phyloP scores from a whole-genome alignment of 1,139 yeast genomes.

The Lodderomyces oxycetoniae region DNA sequence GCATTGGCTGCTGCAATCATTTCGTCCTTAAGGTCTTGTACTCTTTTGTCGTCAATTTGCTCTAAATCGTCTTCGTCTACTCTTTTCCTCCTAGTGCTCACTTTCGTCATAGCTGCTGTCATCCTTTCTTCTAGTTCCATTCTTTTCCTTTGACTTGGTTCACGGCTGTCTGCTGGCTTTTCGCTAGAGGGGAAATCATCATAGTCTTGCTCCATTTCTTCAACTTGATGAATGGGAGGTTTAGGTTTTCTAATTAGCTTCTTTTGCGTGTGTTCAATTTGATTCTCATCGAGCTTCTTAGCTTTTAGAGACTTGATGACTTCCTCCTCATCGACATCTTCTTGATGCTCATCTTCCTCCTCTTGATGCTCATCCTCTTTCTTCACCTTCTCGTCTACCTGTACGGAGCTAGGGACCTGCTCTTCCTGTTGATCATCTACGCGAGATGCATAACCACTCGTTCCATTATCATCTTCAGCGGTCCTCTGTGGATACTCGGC shows the following conservation, averaged over 20 bases:
- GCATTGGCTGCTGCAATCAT: constrained; percentile 92
- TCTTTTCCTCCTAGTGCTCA: constrained; percentile 50
- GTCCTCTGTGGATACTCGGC: constrained; percentile 9
- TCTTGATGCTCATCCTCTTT: too few relatives aligned
- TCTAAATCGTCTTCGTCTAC: constrained; percentile 90
- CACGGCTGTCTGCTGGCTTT: constrained; percentile 6
- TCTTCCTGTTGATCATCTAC: constrained; percentile 21
- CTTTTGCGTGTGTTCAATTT: constrained; percentile 32
- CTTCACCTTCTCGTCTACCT: too few relatives aligned
- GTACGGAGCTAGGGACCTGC: too few relatives aligned
- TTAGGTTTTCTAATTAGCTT: constrained; percentile 34
- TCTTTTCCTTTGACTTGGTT: constrained; percentile 56
- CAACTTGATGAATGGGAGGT: too few relatives aligned
- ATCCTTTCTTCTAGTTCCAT: constrained; percentile 76
- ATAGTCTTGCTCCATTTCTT: constrained; percentile 5
- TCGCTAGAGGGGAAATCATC: constrained; percentile 5
- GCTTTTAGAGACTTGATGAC: constrained; percentile 24
- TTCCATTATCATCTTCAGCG: background rate
- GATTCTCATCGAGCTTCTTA: constrained; percentile 22
- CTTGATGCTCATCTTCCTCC: constrained; percentile 12
- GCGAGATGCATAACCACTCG: constrained; percentile 10
- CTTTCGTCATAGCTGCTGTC: constrained; percentile 58
- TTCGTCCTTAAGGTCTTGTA: constrained; percentile 73
- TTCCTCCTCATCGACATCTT: constrained; percentile 21
- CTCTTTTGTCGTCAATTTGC: constrained; percentile 89